A percentile compares a stretch with the other conserved stretches of the same genome.
Evolutionary conservation across 106 monocot genomes (phyloP).

Genomic region (Dioscorea dumetorum): DNA sequence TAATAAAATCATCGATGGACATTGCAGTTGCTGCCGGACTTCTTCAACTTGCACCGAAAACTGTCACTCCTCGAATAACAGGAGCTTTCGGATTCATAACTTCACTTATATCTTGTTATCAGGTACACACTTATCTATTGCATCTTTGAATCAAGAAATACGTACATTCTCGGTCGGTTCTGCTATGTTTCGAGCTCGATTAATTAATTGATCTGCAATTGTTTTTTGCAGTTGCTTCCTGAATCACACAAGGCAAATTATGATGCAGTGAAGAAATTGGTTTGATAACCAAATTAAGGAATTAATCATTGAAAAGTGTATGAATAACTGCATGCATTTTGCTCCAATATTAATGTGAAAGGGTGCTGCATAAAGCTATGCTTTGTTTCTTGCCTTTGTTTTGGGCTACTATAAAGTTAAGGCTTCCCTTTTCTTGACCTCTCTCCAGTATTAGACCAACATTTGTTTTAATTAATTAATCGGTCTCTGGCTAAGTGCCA

Average conservation of each 20-base stretch:
- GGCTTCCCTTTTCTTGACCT: no score
- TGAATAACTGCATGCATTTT: no score
- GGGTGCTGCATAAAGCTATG: no score
- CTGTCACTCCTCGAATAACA: constrained; percentile 74
- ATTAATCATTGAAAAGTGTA: no score
- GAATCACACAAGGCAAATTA: constrained; percentile 49
- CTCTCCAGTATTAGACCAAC: no score
- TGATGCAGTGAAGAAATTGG: background rate
- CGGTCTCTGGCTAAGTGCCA: no score
- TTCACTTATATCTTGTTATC: constrained; percentile 90
- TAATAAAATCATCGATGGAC: constrained; percentile 78
- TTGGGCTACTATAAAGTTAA: no score
- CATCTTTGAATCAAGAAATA: background rate
- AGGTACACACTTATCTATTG: constrained; percentile 39
- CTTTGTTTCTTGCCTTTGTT: no score
- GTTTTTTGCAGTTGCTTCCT: constrained; percentile 71
- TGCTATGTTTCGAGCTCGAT: background rate
- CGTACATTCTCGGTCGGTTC: background rate
- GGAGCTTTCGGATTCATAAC: constrained; percentile 65
- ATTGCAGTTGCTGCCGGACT: constrained; percentile 82
- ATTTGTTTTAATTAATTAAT: no score
- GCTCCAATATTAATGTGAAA: no score
- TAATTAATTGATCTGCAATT: background rate
- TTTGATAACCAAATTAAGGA: no score
- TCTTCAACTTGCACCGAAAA: constrained; percentile 82